A percentile compares a stretch with the other conserved stretches of the same genome.
Evolutionary conservation across 1,284 basidiomycete genomes (phyloP).

Genomic region (Trichosporon ovoides): DNA sequence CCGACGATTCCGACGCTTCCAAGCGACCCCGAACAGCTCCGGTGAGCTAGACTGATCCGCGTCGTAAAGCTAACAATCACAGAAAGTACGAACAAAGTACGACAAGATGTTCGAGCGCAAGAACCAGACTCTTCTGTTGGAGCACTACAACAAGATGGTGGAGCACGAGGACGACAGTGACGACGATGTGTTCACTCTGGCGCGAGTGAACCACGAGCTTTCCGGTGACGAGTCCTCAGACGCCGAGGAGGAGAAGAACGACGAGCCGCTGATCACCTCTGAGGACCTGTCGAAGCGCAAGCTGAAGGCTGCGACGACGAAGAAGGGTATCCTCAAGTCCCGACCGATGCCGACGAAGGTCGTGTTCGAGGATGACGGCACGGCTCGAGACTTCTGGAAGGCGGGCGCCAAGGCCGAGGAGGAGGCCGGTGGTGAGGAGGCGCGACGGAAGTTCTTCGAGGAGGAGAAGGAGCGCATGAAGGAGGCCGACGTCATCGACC

Average conservation of each 20-base stretch:
- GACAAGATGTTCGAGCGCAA: slow-evolving; percentile 97
- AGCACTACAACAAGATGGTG: slow-evolving; percentile 84
- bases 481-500: slow-evolving; percentile 67
- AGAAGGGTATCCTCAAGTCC: slow-evolving; percentile 65
- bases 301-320: slow-evolving; percentile 66
- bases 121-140: slow-evolving; percentile 88
- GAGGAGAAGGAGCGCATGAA: slow-evolving; percentile 66
- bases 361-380: slow-evolving; percentile 80
- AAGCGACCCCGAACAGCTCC: background rate
- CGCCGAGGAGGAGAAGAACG: slow-evolving; percentile 43
- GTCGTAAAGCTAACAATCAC: background rate
- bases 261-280: slow-evolving; percentile 31
- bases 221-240: slow-evolving; percentile 26
- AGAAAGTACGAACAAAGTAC: slow-evolving; percentile 78
- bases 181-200: slow-evolving; percentile 86
- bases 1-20: background rate
- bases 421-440: slow-evolving; percentile 61
- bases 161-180: slow-evolving; percentile 58
- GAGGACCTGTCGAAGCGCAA: slow-evolving; percentile 59
- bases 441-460: slow-evolving; percentile 64
- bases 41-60: background rate
- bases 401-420: slow-evolving; percentile 63
- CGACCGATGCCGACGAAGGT: slow-evolving; percentile 60
- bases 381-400: slow-evolving; percentile 72
- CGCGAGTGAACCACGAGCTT: slow-evolving; percentile 80